These are phyloP conservation scores for Moesziomyces parantarcticus DNA, from an alignment of 1,284 basidiomycete genomes.

Conservation along the genomic window DNA sequence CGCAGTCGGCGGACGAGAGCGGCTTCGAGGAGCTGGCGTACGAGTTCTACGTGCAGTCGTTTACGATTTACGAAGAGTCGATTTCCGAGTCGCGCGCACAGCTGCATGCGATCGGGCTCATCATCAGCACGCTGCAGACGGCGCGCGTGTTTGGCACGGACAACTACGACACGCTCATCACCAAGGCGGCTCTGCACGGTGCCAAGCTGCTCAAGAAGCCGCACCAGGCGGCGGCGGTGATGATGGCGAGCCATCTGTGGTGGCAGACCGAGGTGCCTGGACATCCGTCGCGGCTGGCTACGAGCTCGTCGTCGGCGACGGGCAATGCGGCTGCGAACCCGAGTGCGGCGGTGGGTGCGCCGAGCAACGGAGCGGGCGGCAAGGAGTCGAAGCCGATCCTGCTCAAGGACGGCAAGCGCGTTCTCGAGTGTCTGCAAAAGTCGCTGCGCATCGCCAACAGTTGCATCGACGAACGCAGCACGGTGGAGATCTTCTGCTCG, in stretches of 20 bases:
- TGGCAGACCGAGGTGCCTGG: slow-evolving; percentile 62
- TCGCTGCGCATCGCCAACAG: slow-evolving; percentile 65
- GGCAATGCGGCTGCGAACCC: slow-evolving; percentile 35
- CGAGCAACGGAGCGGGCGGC: slow-evolving; percentile 7
- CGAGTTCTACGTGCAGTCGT: slow-evolving; percentile 66
- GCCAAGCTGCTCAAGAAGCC: slow-evolving; percentile 67
- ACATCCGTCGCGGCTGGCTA: slow-evolving; percentile 18
- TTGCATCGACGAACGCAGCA: slow-evolving; percentile 65
- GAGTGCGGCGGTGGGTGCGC: slow-evolving; percentile 19
- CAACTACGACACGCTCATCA: slow-evolving; percentile 66
- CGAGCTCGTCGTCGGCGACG: slow-evolving; percentile 36
- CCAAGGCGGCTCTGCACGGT: slow-evolving; percentile 64
- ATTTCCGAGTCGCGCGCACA: slow-evolving; percentile 64
- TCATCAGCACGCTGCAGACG: slow-evolving; percentile 63
- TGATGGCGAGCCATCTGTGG: slow-evolving; percentile 67
- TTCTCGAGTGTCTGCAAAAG: slow-evolving; percentile 66
- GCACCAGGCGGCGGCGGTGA: slow-evolving; percentile 66
- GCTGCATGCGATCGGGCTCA: slow-evolving; percentile 62
- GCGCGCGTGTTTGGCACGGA: slow-evolving; percentile 62
- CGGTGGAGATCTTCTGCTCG: slow-evolving; percentile 65
- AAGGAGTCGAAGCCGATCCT: slow-evolving; percentile 47
- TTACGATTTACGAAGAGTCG: slow-evolving; percentile 67
- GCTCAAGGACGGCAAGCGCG: slow-evolving; percentile 64
- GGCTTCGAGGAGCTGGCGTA: slow-evolving; percentile 65
- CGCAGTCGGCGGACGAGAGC: slow-evolving; percentile 64